Evolutionary conservation across 1,284 basidiomycete genomes (phyloP).

Genomic region (Phlebopus sp.): DNA sequence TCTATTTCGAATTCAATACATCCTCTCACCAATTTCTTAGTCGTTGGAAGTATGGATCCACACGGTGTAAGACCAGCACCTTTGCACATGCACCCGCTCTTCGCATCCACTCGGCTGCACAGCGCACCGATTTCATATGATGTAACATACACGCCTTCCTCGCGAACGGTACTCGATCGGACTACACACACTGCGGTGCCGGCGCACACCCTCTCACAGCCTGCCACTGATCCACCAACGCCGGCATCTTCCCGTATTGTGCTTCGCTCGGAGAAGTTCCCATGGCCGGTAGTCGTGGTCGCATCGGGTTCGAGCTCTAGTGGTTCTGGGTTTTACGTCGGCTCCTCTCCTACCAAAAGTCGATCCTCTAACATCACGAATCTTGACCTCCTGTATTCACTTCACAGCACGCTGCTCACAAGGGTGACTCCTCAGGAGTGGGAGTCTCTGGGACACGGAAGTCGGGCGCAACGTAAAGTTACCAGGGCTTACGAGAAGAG

Average conservation of each 20-base stretch:
- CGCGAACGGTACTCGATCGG: constrained; percentile 54
- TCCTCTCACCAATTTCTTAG: constrained; percentile 15
- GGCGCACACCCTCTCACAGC: constrained; percentile 55
- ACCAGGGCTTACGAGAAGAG: constrained; percentile 61
- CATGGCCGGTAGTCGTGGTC: constrained; percentile 56
- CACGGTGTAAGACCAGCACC: constrained; percentile 30
- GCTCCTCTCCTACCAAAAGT: constrained; percentile 33
- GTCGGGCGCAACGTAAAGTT: constrained; percentile 49
- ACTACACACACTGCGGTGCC: constrained; percentile 54
- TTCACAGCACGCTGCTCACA: constrained; percentile 53
- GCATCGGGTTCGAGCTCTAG: constrained; percentile 27
- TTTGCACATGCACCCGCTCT: constrained; percentile 61
- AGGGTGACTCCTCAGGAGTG: constrained; percentile 65
- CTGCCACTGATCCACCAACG: constrained; percentile 59
- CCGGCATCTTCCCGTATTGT: constrained; percentile 47
- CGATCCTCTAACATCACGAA: constrained; percentile 48
- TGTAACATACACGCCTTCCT: constrained; percentile 53
- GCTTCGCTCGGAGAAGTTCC: constrained; percentile 56
- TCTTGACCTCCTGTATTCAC: constrained; percentile 58
- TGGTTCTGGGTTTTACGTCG: constrained; percentile 27
- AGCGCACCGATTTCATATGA: constrained; percentile 63
- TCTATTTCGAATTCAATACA: constrained; percentile 9
- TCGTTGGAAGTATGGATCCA: constrained; percentile 24
- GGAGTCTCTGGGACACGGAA: constrained; percentile 56
- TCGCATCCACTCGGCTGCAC: constrained; percentile 52